Conservation (phyloP, 2,329 filamentous ascomycete genomes). For the Diaporthe helianthi region DNA sequence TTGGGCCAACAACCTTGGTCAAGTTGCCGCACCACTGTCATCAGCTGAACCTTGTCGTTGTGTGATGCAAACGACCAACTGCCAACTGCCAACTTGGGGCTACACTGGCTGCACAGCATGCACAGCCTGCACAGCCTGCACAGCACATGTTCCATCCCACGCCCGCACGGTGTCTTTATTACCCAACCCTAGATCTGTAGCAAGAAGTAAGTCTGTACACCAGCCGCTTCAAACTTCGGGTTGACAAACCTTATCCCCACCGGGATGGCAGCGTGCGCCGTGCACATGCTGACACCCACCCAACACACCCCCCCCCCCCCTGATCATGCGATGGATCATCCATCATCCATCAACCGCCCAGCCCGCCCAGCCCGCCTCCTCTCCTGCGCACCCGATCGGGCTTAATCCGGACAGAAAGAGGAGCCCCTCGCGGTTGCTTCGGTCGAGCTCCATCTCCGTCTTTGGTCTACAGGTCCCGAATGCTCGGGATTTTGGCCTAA, state of each 20-base stretch:
- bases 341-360: too few relatives aligned
- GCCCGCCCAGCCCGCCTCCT: too few relatives aligned
- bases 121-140: background rate
- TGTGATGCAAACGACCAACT: background rate
- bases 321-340: slow-evolving; percentile 17
- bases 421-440: background rate
- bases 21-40: slow-evolving; percentile 9
- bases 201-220: background rate
- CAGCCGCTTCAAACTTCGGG: background rate
- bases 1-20: too few relatives aligned
- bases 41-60: slow-evolving; percentile 12
- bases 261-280: background rate
- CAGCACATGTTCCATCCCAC: background rate
- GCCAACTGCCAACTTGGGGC: too few relatives aligned
- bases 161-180: background rate
- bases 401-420: slow-evolving; percentile 7
- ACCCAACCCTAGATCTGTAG: background rate
- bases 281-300: background rate
- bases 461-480: background rate
- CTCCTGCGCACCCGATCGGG: background rate
- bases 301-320: background rate
- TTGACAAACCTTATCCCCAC: slow-evolving; percentile 18
- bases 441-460: slow-evolving; percentile 10
- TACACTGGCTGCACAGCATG: background rate
- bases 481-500: background rate